Evolutionary conservation across 352 stramenopile genomes (phyloP), one percentile per base, ranked within the genome.

Genomic region (Phytophthora idaei): DNA sequence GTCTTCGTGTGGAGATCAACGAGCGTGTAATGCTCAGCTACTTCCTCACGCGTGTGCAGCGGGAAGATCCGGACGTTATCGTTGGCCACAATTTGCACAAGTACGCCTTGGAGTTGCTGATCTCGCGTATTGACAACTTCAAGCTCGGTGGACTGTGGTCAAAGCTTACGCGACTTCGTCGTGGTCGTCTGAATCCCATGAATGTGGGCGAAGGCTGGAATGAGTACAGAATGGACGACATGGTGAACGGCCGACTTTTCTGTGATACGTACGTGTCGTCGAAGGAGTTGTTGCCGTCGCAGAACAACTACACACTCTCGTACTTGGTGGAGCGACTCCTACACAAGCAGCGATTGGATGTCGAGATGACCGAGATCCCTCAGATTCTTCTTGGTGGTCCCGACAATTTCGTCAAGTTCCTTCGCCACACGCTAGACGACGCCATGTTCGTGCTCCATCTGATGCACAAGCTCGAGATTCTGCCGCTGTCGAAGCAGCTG

Each of bases 81-180:
- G 92, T 99, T 12, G 98, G 96, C 10, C 98, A 99, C 85, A 99
- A 99, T 76, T 87, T 99, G 48, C 95, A 98, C 81, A 98, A 98
- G 44, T 99, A 99, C 71, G 96, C 98, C 17, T 85, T 99, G 34
- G 96, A 99, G 70, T 83, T 99, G n/a, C 79, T 99, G 5, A 89
- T 99, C 15, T 95, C 81, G 27, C 89, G 98, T 27, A 97, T 98
- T 52, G 85, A 97, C 9, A 90, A 97, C 62, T 95, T 97, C 59
- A 97, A 98, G 15, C 57, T 95, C 9, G 88, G 88, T 49, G 83
- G 84, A 4, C 54, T 92, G 21, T 95, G 88, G 88, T 94, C 84
- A 11, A 93, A 93, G 64, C 66, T 95, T 15, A 95, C 88, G 28
- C 85, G 88, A 15, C 70, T 95, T 60, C 83, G 88, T 55, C 85